Base-by-base conservation (phyloP, 2,329 filamentous ascomycete species). In the Aspergillus sp. region DNA sequence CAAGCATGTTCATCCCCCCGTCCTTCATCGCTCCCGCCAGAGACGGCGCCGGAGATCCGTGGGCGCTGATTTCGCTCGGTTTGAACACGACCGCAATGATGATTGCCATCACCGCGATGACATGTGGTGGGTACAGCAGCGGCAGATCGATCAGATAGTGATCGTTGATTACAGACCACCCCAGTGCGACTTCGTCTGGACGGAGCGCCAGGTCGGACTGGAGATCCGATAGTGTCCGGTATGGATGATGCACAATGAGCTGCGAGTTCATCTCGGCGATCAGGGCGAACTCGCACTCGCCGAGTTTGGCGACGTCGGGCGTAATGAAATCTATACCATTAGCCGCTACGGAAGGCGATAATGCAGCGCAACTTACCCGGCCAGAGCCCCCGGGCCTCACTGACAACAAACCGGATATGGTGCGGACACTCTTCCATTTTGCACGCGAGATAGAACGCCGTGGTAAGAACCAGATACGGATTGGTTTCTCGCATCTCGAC, bases 371-470 rank as follows among this genome's bases (percentile, higher is more conserved):
- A 44, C 59, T 30, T 66, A 75, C 76, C 74, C 49, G 84, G 80
- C 85, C 86, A 94, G 38, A 93, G 71, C 36, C 81, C 75, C 20
- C 86, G 78, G 3, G 88, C 86, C 58, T 98, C 91, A 29, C 78
- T 80, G 8, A 91, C 80, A 37, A 98, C 80, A 42, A 93, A 74
- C 17, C 91, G 77, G 50, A 98, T 96, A 58, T 98, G 91, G 58
- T 96, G 89, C 2, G 91, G 91, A 31, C 80, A 88, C 60, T 98
- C 91, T 59, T 98, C 91, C 77, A 93, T 94, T 64, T 98, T 98
- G 66, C 86, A 94, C 13, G 91, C 88, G 22, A 98, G 69, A 58
- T 98, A 98, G 39, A 96, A 73, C 4, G 89, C 84, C 1, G 91
- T 96, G n/a, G 86, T 81, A 43, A 94, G 74, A 37, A 96, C 78